A percentile compares a stretch with the other conserved stretches of the same genome.
Conservation (phyloP, 306 rosid species). For the Lathyrus aphaca region DNA sequence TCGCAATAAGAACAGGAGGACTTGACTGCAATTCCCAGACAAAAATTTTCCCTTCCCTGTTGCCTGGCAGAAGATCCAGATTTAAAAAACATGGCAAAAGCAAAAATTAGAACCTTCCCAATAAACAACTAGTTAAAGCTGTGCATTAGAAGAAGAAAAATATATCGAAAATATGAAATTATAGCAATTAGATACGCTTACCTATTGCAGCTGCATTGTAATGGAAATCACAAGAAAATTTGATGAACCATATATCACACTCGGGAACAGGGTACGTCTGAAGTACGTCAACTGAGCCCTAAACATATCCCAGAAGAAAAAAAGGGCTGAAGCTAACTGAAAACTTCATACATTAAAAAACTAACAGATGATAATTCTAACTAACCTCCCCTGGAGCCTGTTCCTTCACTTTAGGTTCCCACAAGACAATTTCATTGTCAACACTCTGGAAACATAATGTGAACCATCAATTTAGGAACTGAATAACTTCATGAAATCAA, state of each 20-base stretch:
- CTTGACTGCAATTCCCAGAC: slow-evolving; percentile 96
- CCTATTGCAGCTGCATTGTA: slow-evolving; percentile 81
- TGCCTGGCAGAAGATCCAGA: slow-evolving; percentile 56
- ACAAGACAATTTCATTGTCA: slow-evolving; percentile 89
- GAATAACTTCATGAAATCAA: slow-evolving; percentile 8
- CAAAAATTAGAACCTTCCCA: slow-evolving; percentile 8
- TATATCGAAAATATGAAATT: slow-evolving; percentile 1
- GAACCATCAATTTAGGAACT: slow-evolving; percentile 7
- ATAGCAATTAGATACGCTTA: slow-evolving; percentile 33
- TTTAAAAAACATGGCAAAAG: neutral
- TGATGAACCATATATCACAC: slow-evolving; percentile 98
- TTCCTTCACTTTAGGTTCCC: slow-evolving; percentile 97
- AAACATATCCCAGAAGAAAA: slow-evolving; percentile 31
- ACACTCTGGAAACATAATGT: slow-evolving; percentile 68
- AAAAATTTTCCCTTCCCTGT: slow-evolving; percentile 84
- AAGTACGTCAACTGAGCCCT: slow-evolving; percentile 90
- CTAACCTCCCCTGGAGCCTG: slow-evolving; percentile 98
- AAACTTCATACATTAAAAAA: slow-evolving; percentile 2
- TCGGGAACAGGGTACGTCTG: slow-evolving; percentile 97
- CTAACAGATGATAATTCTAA: slow-evolving; percentile 37
- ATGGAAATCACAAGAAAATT: slow-evolving; percentile 92
- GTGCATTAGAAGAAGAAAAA: neutral
- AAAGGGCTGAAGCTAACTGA: slow-evolving; percentile 7
- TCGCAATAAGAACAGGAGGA: slow-evolving; percentile 83
- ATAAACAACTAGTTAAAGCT: slow-evolving; percentile 6